A percentile compares a stretch with the other conserved stretches of the same genome.
Evolutionary conservation across 2,329 filamentous ascomycete species (phyloP).

Genomic region (Aspergillus sp.): DNA sequence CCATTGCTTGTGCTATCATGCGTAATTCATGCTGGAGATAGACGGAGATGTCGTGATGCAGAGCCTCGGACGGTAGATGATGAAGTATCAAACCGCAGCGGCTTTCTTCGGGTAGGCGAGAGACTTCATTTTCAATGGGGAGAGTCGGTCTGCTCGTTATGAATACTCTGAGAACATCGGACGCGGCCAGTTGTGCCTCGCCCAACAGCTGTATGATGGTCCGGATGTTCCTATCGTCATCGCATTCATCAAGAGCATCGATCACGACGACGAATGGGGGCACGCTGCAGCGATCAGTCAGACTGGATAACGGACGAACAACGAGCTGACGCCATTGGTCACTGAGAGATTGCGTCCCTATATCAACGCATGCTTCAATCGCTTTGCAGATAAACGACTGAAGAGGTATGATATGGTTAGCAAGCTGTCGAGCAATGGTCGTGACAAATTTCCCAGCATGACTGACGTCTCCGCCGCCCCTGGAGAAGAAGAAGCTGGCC

Average conservation of each 20-base stretch:
- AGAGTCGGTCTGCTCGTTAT: constrained; percentile 35
- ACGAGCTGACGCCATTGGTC: constrained; percentile 36
- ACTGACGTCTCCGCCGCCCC: constrained; percentile 40
- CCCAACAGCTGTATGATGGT: constrained; percentile 29
- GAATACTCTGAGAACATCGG: constrained; percentile 26
- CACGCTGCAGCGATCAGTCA: not conserved
- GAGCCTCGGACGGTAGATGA: not conserved
- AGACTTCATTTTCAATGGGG: constrained; percentile 28
- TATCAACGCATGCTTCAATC: constrained; percentile 28
- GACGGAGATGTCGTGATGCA: not conserved
- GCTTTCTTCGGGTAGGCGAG: constrained; percentile 21
- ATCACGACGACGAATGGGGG: constrained; percentile 25
- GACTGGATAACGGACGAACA: constrained; percentile 25
- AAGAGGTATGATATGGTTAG: constrained; percentile 33
- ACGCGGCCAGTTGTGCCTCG: constrained; percentile 10
- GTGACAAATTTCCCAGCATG: constrained; percentile 41
- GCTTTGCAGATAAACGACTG: constrained; percentile 23
- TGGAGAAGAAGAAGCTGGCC: constrained; percentile 53
- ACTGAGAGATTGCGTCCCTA: constrained; percentile 28
- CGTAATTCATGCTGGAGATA: not conserved
- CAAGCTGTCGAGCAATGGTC: constrained; percentile 38
- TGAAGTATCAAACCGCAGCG: not conserved
- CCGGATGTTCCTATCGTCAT: constrained; percentile 24
- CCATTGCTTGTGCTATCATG: not conserved
- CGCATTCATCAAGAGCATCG: constrained; percentile 35